Evolutionary conservation across 306 rosid genomes (phyloP).

Genomic region (Senna siamea): DNA sequence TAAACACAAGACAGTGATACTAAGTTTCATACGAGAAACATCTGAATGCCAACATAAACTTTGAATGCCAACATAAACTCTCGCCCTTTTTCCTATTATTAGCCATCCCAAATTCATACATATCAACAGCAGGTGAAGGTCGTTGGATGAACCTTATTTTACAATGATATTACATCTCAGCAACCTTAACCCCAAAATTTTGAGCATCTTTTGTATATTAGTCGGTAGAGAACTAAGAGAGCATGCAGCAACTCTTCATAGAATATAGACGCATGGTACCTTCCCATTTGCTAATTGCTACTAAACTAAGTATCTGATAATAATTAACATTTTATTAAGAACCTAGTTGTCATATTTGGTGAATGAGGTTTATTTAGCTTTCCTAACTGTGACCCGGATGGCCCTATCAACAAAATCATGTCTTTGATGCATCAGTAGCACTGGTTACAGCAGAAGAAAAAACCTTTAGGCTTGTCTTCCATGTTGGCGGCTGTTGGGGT

Average conservation of each 20-base stretch:
- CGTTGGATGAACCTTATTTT: conserved; percentile 68
- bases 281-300: conserved; percentile 28
- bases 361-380: conserved; percentile 48
- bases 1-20: too few relatives aligned
- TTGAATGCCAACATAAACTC: conserved; percentile 17
- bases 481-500: conserved; percentile 37
- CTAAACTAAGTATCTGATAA: conserved; percentile 35
- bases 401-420: conserved; percentile 3
- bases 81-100: conserved; percentile 11
- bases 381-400: conserved; percentile 36
- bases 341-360: conserved; percentile 44
- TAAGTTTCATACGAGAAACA: neutral
- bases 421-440: conserved; percentile 58
- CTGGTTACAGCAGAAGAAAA: conserved; percentile 74
- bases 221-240: conserved; percentile 34
- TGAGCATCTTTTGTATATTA: conserved; percentile 30
- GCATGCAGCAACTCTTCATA: conserved; percentile 24
- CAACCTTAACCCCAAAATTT: conserved; percentile 72
- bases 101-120: conserved; percentile 29
- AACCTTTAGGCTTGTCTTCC: conserved; percentile 66
- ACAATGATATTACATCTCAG: conserved; percentile 76
- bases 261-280: conserved; percentile 38
- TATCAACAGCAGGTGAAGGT: conserved; percentile 54
- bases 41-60: neutral
- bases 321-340: conserved; percentile 42